These are phyloP conservation scores for Fusarium sp. DNA, from an alignment of 2,329 filamentous ascomycete genomes.

Conservation along the genomic window DNA sequence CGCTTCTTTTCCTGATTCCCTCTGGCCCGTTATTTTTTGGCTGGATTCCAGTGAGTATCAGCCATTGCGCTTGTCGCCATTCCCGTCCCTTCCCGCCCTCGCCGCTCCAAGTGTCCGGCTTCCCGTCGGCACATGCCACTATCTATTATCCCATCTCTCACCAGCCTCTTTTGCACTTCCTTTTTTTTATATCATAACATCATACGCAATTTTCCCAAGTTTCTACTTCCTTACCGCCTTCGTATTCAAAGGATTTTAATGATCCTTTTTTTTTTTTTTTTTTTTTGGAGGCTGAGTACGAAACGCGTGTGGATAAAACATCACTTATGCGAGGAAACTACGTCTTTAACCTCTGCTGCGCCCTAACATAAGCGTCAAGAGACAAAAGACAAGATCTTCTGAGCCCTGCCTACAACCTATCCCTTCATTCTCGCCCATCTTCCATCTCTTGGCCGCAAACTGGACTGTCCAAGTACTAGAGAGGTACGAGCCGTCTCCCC, in stretches of 20 bases:
- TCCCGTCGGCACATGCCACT: slow-evolving; percentile 38
- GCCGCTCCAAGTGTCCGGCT: slow-evolving; percentile 37
- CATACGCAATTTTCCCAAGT: neutral
- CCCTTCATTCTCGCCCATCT: slow-evolving; percentile 2
- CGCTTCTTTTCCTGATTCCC: slow-evolving; percentile 17
- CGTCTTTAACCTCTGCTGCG: slow-evolving; percentile 16
- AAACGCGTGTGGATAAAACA: slow-evolving; percentile 18
- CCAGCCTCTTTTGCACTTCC: slow-evolving; percentile 6
- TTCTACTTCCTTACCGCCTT: slow-evolving; percentile 12
- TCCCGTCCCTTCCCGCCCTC: slow-evolving; percentile 44
- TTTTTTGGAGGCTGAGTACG: slow-evolving; percentile 11
- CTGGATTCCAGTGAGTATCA: slow-evolving; percentile 29
- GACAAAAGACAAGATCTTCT: neutral
- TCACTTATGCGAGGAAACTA: slow-evolving; percentile 4
- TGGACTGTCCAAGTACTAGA: slow-evolving; percentile 19
- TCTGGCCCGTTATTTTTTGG: slow-evolving; percentile 15
- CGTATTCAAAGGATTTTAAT: slow-evolving; percentile 13
- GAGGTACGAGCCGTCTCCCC: slow-evolving; percentile 30
- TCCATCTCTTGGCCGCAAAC: slow-evolving; percentile 6
- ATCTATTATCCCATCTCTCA: slow-evolving; percentile 30
- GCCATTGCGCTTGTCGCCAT: slow-evolving; percentile 36
- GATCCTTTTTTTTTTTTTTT: slow-evolving; percentile 5
- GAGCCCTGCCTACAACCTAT: slow-evolving; percentile 6
- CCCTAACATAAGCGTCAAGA: slow-evolving; percentile 12
- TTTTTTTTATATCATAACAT: slow-evolving; percentile 9